A percentile compares a stretch with the other conserved stretches of the same genome.
Conservation (phyloP, 371 early-diverging fungal genomes). For the Rhizomucor miehei region DNA sequence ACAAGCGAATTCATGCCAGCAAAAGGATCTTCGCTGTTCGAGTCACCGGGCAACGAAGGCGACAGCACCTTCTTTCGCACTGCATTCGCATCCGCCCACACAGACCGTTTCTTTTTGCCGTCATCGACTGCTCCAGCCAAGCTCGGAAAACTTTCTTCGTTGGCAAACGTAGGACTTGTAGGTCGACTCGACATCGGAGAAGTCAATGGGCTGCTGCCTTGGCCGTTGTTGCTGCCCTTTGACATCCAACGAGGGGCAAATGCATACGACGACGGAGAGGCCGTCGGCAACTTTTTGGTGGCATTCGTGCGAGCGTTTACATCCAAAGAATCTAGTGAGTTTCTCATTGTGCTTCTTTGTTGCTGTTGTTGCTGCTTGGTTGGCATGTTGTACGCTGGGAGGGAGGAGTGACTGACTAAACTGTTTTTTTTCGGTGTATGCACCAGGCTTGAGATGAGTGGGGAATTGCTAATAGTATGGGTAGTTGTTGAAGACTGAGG, state of each 20-base stretch:
- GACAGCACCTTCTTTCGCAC: constrained; percentile 12
- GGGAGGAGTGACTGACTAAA: too few species aligned
- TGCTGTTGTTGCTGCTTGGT: background rate
- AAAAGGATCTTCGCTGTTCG: constrained; percentile 30
- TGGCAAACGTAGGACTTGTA: background rate
- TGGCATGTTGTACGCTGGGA: too few species aligned
- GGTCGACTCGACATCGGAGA: background rate
- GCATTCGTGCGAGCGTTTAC: background rate
- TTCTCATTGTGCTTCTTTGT: background rate
- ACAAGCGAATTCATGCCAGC: constrained; percentile 46
- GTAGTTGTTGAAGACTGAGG: too few species aligned
- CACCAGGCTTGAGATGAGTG: too few species aligned
- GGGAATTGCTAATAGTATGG: too few species aligned
- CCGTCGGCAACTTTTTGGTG: constrained; percentile 11
- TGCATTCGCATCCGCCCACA: constrained; percentile 12
- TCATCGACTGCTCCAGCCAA: constrained; percentile 6
- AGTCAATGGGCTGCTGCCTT: constrained; percentile 11
- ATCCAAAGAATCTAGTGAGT: too few species aligned
- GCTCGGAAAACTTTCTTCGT: constrained; percentile 16
- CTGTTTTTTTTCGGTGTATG: too few species aligned
- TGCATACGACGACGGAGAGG: constrained; percentile 16
- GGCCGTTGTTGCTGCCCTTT: constrained; percentile 18
- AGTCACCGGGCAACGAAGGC: background rate
- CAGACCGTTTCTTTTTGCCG: constrained; percentile 20
- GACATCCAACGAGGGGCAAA: constrained; percentile 20